phyloP scores from a whole-genome alignment of 2,329 filamentous ascomycete genomes.

The Ampelomyces quisqualis region DNA sequence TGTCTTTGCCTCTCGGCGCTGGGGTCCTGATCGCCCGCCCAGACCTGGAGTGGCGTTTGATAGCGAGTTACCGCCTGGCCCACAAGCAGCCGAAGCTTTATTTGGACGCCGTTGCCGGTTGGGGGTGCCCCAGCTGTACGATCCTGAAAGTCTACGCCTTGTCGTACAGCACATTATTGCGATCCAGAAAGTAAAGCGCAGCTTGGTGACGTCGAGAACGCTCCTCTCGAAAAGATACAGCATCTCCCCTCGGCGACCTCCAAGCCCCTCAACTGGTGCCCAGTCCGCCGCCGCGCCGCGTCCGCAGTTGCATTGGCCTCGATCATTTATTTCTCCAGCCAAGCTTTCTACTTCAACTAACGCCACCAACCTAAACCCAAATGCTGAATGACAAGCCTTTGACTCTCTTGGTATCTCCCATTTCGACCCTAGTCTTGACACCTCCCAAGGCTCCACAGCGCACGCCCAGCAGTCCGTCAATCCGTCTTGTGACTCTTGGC shows the following conservation, averaged over 20 bases:
- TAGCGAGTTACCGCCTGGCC: constrained; percentile 36
- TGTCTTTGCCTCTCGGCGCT: constrained; percentile 34
- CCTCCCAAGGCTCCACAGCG: constrained; percentile 24
- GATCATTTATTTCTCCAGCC: constrained; percentile 18
- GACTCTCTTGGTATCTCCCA: constrained; percentile 30
- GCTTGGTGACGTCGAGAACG: too few relatives aligned
- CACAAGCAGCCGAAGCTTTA: constrained; percentile 42
- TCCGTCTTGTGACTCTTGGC: constrained; percentile 33
- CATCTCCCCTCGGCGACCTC: too few relatives aligned
- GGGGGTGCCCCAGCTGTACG: constrained; percentile 19
- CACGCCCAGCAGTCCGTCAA: constrained; percentile 17
- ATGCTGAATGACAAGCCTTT: constrained; percentile 41
- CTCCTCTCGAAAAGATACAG: too few relatives aligned
- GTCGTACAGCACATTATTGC: too few relatives aligned
- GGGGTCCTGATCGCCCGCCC: constrained; percentile 39
- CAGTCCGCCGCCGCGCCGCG: constrained; percentile 22
- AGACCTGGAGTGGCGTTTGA: constrained; percentile 41
- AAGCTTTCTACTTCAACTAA: constrained; percentile 33
- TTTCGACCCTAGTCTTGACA: constrained; percentile 25
- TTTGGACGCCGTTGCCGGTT: constrained; percentile 37
- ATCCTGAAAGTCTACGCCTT: constrained; percentile 12
- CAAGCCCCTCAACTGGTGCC: constrained; percentile 11
- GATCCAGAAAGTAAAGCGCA: too few relatives aligned
- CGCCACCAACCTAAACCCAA: constrained; percentile 37
- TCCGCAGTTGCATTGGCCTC: constrained; percentile 19